phyloP scores from a whole-genome alignment of 2,329 filamentous ascomycete species.

The Gremmenia infestans region DNA sequence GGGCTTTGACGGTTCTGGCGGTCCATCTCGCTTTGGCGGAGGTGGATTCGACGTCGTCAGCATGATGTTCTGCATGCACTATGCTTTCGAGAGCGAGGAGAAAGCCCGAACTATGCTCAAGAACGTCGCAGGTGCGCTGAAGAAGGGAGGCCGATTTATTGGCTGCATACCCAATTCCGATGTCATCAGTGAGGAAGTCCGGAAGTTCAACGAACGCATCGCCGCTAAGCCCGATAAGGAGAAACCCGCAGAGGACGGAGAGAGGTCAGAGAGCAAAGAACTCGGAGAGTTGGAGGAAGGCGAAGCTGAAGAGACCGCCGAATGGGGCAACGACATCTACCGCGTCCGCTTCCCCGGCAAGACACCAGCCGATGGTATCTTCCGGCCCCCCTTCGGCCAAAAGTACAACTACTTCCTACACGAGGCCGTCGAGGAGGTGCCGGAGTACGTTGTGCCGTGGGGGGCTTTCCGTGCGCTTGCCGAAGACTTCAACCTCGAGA shows the following conservation, averaged over 20 bases:
- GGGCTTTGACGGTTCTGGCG: slow-evolving; percentile 66
- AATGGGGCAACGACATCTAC: slow-evolving; percentile 94
- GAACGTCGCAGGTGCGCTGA: slow-evolving; percentile 85
- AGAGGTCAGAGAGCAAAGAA: slow-evolving; percentile 27
- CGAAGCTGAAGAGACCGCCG: slow-evolving; percentile 58
- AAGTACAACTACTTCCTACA: slow-evolving; percentile 96
- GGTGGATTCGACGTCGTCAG: slow-evolving; percentile 93
- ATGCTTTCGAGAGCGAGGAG: slow-evolving; percentile 88
- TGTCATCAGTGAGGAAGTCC: slow-evolving; percentile 75
- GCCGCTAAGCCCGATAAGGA: slow-evolving; percentile 37
- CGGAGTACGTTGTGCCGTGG: slow-evolving; percentile 98
- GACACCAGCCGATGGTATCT: slow-evolving; percentile 80
- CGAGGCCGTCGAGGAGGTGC: slow-evolving; percentile 92
- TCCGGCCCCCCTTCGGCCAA: slow-evolving; percentile 94
- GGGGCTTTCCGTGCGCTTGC: slow-evolving; percentile 93
- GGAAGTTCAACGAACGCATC: slow-evolving; percentile 61
- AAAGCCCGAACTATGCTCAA: slow-evolving; percentile 89
- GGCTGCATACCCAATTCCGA: slow-evolving; percentile 97
- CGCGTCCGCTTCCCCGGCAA: slow-evolving; percentile 80
- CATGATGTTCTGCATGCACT: slow-evolving; percentile 99
- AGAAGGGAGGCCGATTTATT: slow-evolving; percentile 91
- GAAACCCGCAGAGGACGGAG: slow-evolving; percentile 35
- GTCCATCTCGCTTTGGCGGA: slow-evolving; percentile 62
- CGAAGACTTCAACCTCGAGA: slow-evolving; percentile 92
- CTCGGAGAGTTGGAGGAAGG: slow-evolving; percentile 52